These are phyloP conservation scores for Saururus chinensis DNA, from an alignment of 164 flowering plant genomes.

Conservation along the genomic window DNA sequence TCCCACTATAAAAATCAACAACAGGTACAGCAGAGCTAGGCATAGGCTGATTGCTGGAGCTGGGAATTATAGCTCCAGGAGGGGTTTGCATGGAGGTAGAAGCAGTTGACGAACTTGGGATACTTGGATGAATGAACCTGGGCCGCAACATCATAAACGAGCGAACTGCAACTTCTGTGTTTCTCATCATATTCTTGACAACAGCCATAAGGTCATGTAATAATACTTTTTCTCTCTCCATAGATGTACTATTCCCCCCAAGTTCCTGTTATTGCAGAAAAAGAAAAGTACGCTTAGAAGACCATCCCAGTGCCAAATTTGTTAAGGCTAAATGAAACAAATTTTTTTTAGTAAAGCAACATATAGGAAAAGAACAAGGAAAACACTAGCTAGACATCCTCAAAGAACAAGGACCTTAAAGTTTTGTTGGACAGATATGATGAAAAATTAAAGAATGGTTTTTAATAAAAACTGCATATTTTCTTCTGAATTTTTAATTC, in stretches of 20 bases:
- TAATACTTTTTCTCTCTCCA: slow-evolving; percentile 68
- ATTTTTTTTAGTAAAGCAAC: too few relatives aligned
- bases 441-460: too few relatives aligned
- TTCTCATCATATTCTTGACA: slow-evolving; percentile 69
- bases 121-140: slow-evolving; percentile 53
- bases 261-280: slow-evolving; percentile 48
- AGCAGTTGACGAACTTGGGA: slow-evolving; percentile 30
- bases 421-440: too few relatives aligned
- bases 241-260: slow-evolving; percentile 70
- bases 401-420: too few relatives aligned
- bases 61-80: slow-evolving; percentile 34
- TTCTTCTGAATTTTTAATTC: too few relatives aligned
- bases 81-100: slow-evolving; percentile 39
- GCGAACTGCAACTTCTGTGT: slow-evolving; percentile 85
- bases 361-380: too few relatives aligned
- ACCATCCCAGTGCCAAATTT: background rate
- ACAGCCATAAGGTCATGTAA: slow-evolving; percentile 65
- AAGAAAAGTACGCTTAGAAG: background rate
- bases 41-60: slow-evolving; percentile 34
- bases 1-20: slow-evolving; percentile 78
- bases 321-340: background rate
- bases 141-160: slow-evolving; percentile 87
- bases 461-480: too few relatives aligned
- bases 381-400: too few relatives aligned
- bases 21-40: slow-evolving; percentile 51